Base-by-base conservation (phyloP, 163 green algal genomes). In the Chlamydomonas reinhardtii region DNA sequence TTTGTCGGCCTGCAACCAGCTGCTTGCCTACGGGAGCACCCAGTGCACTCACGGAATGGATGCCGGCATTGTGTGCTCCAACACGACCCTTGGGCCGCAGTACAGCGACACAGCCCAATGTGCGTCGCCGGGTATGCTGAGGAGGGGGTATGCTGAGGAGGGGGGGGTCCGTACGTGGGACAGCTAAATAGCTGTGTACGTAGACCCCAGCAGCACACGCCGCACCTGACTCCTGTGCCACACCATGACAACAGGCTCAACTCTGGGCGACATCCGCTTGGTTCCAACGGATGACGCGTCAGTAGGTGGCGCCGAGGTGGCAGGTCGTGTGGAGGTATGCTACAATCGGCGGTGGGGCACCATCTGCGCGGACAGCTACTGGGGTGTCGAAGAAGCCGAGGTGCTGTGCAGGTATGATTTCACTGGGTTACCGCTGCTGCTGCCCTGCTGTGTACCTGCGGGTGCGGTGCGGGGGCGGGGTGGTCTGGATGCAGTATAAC, bases 341-440 rank as follows among this genome's bases (percentile, higher is more conserved):
- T 74, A 69, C 64, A 84, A 75, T 1, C 65, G n/a, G 8, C 76
- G 65, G 29, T 84, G 76, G 76, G 76, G 76, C 16, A 31, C 76
- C 1, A 29, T 84, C 0, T 84, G 76, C 29, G 76, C 39, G 29
- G 76, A 84, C 76, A 56, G 4, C 29, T 56, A 56, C 17, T 84
- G 76, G 76, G 32, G 25, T 4, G 2, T 16, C 15, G 25, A 16
- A 9, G 76, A 84, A 15, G 76, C 65, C 27, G 11, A 56, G 20
- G 76, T 84, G n/a, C 27, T 54, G 4, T 84, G 76, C 76, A 75
- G 76, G 76, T 84, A 16, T 6, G 76, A 17, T 5, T 5, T 39
- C 14, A 34, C 25, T 29, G 25, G n/a, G n/a, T n/a, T n/a, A n/a
- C n/a, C n/a, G n/a, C n/a, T n/a, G n/a, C n/a, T n/a, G n/a, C n/a